Evolutionary conservation across 352 stramenopile species (phyloP), one percentile per base, ranked within the genome.

Genomic region (Phytophthora uliginosa): DNA sequence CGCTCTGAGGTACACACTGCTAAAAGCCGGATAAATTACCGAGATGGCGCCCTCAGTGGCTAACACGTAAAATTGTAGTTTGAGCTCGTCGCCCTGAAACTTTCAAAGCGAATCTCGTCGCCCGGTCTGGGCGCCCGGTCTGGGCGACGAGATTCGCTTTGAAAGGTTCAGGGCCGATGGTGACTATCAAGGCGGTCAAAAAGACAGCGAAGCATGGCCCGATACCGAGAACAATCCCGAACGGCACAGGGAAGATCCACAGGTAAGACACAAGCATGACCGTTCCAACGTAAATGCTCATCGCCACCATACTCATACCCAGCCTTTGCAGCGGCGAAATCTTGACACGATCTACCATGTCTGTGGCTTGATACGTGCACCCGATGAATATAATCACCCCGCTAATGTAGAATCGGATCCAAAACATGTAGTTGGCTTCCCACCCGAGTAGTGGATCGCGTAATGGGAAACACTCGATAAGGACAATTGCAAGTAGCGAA

Each of bases 181-280:
- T 40, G 18, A 62, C 7, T 26, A 63, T 20, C 10, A 73, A 53
- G 12, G 57, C 62, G 4, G 45, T n/a, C 12, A 65, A 7, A 24
- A 72, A 72, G 40, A 72, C 22, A 15, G 45, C 31, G 9, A 70
- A 66, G 22, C 57, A 67, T 28, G 69, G 69, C 2, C 33, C 57
- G 7, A 69, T 57, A 6, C 69, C 57, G 7, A 72, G 15, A 31
- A 67, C 53, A 36, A 69, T 72, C 18, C 59, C 52, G 50, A 85
- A 85, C 8, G 80, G 80, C 7, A 83, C 67, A 1, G 69, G 77
- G 26, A 81, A 85, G 0, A 69, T 53, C 77, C 80, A 81, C 0
- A 51, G 31, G 7, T 36, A 62, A 7, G 64, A 63, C 26, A 82
- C 28, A 7, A 60, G 20, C 4, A 84, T 36, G 3, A 62, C 45